Percentiles rank a stretch among this genome's conserved stretches.
Evolutionary conservation across 176 grass and related monocot genomes (phyloP).

Genomic region (Oryza australiensis): DNA sequence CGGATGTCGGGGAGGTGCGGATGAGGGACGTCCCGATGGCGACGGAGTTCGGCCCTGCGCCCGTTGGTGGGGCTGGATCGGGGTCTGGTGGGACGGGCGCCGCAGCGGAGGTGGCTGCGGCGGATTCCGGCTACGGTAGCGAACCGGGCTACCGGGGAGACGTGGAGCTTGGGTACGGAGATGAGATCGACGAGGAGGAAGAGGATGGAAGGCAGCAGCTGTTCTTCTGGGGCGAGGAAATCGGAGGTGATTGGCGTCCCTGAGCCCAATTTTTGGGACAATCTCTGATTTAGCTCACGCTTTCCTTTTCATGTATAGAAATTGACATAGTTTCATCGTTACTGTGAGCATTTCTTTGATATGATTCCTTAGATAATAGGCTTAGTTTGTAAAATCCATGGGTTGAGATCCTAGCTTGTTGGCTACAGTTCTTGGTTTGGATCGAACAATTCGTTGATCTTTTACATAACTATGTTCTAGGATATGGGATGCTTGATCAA

Average conservation of each 20-base stretch:
- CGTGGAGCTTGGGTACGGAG: conserved; percentile 76
- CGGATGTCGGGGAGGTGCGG: conserved; percentile 73
- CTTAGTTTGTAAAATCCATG: neutral
- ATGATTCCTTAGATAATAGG: neutral
- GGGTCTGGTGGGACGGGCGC: conserved; percentile 23
- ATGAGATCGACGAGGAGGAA: conserved; percentile 77
- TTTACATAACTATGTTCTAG: neutral
- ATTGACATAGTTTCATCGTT: neutral
- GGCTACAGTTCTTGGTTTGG: neutral
- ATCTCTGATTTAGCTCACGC: neutral
- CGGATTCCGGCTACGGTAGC: conserved; percentile 79
- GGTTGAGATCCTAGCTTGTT: neutral
- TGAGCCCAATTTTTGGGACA: conserved; percentile 30
- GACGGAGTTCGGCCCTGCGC: conserved; percentile 42
- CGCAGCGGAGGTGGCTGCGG: conserved; percentile 38
- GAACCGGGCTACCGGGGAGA: conserved; percentile 79
- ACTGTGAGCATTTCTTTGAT: neutral
- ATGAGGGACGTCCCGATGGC: conserved; percentile 64
- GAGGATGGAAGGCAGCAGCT: conserved; percentile 65
- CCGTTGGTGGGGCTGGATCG: conserved; percentile 16
- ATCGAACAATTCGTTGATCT: neutral
- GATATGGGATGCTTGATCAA: neutral
- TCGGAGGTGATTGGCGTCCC: conserved; percentile 57
- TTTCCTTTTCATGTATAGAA: neutral
- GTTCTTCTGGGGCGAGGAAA: conserved; percentile 66